These are phyloP conservation scores for Macadamia tetraphylla DNA, from an alignment of 164 flowering plant genomes.

Conservation along the genomic window DNA sequence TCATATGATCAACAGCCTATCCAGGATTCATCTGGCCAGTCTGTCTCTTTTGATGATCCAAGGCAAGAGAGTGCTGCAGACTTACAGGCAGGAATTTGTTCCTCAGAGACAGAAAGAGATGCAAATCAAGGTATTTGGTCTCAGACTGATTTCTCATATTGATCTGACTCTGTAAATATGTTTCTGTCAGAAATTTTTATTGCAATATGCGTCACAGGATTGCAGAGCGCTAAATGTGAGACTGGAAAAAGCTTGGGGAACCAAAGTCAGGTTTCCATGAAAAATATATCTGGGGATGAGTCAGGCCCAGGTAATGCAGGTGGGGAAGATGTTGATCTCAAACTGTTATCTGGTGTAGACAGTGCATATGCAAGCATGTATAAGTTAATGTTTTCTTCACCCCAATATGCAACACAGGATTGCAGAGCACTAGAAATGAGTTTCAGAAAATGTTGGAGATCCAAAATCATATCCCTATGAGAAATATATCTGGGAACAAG, in stretches of 20 bases:
- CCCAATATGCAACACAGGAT: conserved; percentile 6
- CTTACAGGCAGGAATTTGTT: conserved; percentile 17
- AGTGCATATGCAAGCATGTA: conserved; percentile 15
- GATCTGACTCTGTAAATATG: no score
- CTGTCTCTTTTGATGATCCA: conserved; percentile 17
- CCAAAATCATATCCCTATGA: conserved; percentile 3
- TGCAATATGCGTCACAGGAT: no score
- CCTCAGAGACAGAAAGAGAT: conserved; percentile 12
- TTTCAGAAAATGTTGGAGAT: conserved; percentile 12
- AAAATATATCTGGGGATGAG: no score
- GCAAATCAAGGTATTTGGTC: conserved; percentile 12
- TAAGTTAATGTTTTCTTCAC: conserved; percentile 9
- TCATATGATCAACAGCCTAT: conserved; percentile 13
- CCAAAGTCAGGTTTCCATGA: no score
- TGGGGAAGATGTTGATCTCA: no score
- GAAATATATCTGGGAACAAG: conserved; percentile 9
- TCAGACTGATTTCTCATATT: background rate
- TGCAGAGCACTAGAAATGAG: conserved; percentile 12
- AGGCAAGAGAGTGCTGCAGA: conserved; percentile 21
- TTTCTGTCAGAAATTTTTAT: no score
- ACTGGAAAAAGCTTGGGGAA: no score
- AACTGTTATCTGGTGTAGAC: background rate
- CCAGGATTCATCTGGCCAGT: conserved; percentile 16
- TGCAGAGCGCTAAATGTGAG: no score
- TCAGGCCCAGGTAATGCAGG: no score